These are phyloP conservation scores for Agrocybe chaxingu DNA, from an alignment of 768 basidiomycete genomes.

Conservation along the genomic window DNA sequence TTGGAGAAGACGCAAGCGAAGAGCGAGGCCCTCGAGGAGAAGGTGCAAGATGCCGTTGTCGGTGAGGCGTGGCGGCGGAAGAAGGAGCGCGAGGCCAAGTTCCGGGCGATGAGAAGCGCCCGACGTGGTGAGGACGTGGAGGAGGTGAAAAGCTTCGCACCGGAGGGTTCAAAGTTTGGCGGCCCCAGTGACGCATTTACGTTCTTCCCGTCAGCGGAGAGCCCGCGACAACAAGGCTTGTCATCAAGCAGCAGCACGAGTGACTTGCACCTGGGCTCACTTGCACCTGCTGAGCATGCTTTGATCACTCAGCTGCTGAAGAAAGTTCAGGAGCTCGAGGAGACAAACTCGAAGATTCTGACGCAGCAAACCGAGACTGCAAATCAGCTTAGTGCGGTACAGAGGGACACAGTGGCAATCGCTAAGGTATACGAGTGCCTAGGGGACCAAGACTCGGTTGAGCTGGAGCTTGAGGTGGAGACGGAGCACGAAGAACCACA, in stretches of 20 bases:
- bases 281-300: conserved; percentile 42
- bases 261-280: conserved; percentile 4
- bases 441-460: conserved; percentile 48
- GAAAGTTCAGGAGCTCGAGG: conserved; percentile 78
- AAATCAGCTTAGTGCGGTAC: conserved; percentile 61
- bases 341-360: conserved; percentile 64
- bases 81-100: conserved; percentile 50
- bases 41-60: conserved; percentile 44
- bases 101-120: conserved; percentile 47
- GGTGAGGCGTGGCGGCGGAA: conserved; percentile 44
- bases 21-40: conserved; percentile 71
- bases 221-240: conserved; percentile 4
- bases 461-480: conserved; percentile 34
- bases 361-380: conserved; percentile 62
- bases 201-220: conserved; percentile 24
- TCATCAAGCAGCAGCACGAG: background rate
- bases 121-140: conserved; percentile 28
- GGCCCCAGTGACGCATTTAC: conserved; percentile 26
- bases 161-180: conserved; percentile 43
- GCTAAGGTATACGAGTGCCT: conserved; percentile 68
- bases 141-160: conserved; percentile 57
- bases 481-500: conserved; percentile 12
- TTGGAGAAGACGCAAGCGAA: conserved; percentile 71
- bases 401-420: conserved; percentile 70
- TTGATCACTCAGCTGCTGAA: conserved; percentile 68